These are phyloP conservation scores for Saccharomycopsis microspora DNA, from an alignment of 805 yeast genomes.

Conservation along the genomic window DNA sequence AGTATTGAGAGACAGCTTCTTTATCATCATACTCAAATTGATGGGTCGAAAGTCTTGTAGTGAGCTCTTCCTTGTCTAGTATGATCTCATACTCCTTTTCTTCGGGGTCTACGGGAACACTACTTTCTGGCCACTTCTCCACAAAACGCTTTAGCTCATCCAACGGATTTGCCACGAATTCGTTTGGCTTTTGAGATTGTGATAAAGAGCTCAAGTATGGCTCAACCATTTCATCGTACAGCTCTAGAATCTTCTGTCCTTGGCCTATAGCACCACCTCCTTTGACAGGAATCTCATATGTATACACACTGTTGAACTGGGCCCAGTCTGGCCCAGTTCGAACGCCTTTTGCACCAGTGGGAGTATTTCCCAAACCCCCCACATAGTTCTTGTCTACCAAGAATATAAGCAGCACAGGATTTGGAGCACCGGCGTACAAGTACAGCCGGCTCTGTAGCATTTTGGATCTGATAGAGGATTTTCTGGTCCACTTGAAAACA, in stretches of 20 bases:
- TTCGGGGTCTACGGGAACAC: slow-evolving; percentile 2
- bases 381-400: slow-evolving; percentile 10
- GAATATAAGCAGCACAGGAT: slow-evolving; percentile 25
- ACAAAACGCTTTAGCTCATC: slow-evolving; percentile 6
- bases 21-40: slow-evolving; percentile 11
- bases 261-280: slow-evolving; percentile 15
- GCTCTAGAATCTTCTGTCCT: slow-evolving; percentile 11
- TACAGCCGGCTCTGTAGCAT: slow-evolving; percentile 28
- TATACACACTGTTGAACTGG: slow-evolving; percentile 4
- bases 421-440: slow-evolving; percentile 30
- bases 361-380: not conserved
- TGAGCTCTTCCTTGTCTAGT: slow-evolving; percentile 4
- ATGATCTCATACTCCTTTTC: slow-evolving; percentile 3
- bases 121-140: slow-evolving; percentile 2
- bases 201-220: slow-evolving; percentile 4
- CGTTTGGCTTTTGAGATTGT: not conserved
- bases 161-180: slow-evolving; percentile 7
- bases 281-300: slow-evolving; percentile 13
- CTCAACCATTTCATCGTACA: slow-evolving; percentile 8
- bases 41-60: slow-evolving; percentile 6
- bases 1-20: slow-evolving; percentile 2
- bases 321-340: no score
- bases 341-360: not conserved
- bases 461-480: slow-evolving; percentile 23
- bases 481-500: slow-evolving; percentile 25